These are phyloP conservation scores for Capsicum pubescens DNA, from an alignment of 257 asterid species.

Conservation along the genomic window DNA sequence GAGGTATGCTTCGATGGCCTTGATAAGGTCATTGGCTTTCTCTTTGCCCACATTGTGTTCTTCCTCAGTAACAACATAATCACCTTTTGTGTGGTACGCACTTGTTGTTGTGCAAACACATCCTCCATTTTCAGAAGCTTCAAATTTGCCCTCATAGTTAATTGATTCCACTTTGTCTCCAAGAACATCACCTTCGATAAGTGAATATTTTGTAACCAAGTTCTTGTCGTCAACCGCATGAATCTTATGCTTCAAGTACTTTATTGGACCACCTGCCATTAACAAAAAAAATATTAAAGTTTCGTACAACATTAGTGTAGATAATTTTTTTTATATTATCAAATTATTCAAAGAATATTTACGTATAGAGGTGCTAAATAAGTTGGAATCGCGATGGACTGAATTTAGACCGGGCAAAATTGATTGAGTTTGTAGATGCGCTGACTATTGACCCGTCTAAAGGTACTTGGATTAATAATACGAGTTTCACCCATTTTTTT, in stretches of 20 bases:
- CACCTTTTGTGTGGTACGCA: conserved; percentile 45
- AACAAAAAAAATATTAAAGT: too few relatives aligned
- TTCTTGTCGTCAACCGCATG: conserved; percentile 38
- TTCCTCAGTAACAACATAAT: conserved; percentile 36
- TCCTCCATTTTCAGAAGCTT: conserved; percentile 42
- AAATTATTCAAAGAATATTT: too few relatives aligned
- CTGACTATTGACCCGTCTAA: too few relatives aligned
- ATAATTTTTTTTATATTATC: too few relatives aligned
- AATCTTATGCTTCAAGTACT: conserved; percentile 43
- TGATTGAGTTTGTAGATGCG: too few relatives aligned
- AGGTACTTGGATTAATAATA: too few relatives aligned
- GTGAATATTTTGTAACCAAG: background rate
- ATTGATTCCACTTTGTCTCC: conserved; percentile 41
- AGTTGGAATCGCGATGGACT: too few relatives aligned
- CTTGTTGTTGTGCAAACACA: conserved; percentile 38
- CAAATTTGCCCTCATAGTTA: conserved; percentile 35
- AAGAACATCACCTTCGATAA: background rate
- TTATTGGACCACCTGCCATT: conserved; percentile 31
- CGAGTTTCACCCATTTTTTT: too few relatives aligned
- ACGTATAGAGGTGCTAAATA: too few relatives aligned
- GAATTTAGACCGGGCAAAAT: too few relatives aligned
- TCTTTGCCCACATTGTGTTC: conserved; percentile 46
- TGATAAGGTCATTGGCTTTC: conserved; percentile 33
- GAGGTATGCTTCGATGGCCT: conserved; percentile 44
- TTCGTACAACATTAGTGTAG: too few relatives aligned